These are phyloP conservation scores for Mucor ambiguus DNA, from an alignment of 371 early-diverging fungal species.

Conservation along the genomic window DNA sequence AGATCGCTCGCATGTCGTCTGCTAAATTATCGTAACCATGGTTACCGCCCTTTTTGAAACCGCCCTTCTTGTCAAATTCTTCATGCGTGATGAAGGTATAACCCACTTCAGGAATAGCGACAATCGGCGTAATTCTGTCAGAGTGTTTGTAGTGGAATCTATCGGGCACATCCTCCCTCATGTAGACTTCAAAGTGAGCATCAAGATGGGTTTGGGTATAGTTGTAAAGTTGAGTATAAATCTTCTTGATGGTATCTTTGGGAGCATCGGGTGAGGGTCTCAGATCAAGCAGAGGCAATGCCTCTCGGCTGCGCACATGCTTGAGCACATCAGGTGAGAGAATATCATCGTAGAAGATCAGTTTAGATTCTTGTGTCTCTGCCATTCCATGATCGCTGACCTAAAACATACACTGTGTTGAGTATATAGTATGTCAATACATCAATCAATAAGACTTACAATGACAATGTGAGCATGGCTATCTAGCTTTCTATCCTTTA, in stretches of 20 bases:
- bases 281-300: conserved; percentile 48
- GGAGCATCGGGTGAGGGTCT: conserved; percentile 47
- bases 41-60: conserved; percentile 56
- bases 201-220: conserved; percentile 41
- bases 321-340: conserved; percentile 35
- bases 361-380: conserved; percentile 44
- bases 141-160: conserved; percentile 63
- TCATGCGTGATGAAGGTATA: conserved; percentile 57
- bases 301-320: conserved; percentile 35
- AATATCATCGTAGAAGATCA: conserved; percentile 79
- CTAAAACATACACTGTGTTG: conserved; percentile 11
- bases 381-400: conserved; percentile 96
- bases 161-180: conserved; percentile 67
- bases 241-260: conserved; percentile 26
- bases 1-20: conserved; percentile 86
- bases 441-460: conserved; percentile 42
- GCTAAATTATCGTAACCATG: conserved; percentile 89
- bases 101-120: conserved; percentile 71
- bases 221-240: conserved; percentile 33
- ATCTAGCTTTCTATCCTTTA: conserved; percentile 62
- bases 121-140: conserved; percentile 74
- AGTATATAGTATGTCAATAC: background rate
- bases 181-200: conserved; percentile 65
- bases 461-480: conserved; percentile 78
- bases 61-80: conserved; percentile 30